Percentiles rank a stretch among this genome's conserved stretches.
Conservation (phyloP, 73 alveolate species). For the Uronychia binucleata region DNA sequence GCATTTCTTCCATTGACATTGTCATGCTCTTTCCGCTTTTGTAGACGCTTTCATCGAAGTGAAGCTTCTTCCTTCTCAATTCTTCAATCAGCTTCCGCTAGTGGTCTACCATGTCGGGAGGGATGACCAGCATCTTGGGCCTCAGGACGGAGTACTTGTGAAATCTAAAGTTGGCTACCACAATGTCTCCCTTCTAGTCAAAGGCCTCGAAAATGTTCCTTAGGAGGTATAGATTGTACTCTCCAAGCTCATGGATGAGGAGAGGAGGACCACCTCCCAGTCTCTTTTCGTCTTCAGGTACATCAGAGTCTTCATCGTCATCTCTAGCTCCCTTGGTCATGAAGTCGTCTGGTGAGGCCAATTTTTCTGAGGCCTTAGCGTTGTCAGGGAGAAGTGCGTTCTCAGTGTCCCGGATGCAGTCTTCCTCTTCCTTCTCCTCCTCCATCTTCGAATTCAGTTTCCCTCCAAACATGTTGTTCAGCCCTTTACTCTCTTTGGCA, state of each 20-base stretch:
- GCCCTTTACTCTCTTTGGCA: no score
- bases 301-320: background rate
- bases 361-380: background rate
- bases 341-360: background rate
- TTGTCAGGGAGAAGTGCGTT: background rate
- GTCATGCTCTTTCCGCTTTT: slow-evolving; percentile 2
- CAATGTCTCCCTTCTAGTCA: slow-evolving; percentile 17
- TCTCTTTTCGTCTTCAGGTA: background rate
- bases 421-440: background rate
- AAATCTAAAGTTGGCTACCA: background rate
- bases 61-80: background rate
- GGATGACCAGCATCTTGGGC: background rate
- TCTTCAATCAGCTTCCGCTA: background rate
- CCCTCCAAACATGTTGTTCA: background rate
- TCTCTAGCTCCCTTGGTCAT: background rate
- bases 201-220: slow-evolving; percentile 29
- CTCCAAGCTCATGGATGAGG: slow-evolving; percentile 4
- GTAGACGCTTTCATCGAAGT: background rate
- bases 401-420: background rate
- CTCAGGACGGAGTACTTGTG: background rate
- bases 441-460: background rate
- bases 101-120: background rate
- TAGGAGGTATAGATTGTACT: background rate
- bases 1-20: slow-evolving; percentile 1
- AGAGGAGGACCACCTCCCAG: background rate